Conservation (phyloP, 495 filamentous ascomycete species). For the Talaromyces trachyspermus region DNA sequence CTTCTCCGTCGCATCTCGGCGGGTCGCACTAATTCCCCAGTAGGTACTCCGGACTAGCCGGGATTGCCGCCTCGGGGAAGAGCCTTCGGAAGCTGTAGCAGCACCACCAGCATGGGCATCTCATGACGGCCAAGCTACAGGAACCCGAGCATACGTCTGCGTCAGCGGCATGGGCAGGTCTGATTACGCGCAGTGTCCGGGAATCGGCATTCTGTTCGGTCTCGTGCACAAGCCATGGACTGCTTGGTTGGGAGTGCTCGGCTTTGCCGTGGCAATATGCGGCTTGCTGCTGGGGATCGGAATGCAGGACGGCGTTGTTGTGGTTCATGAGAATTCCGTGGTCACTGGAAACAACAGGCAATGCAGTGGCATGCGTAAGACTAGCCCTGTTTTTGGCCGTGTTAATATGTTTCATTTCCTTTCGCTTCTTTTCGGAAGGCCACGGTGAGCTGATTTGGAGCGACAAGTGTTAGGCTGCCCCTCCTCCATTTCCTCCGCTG, state of each 20-base stretch:
- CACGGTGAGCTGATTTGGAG: not conserved
- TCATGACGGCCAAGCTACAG: not conserved
- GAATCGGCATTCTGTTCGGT: constrained; percentile 5
- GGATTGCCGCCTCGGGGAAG: too few relatives aligned
- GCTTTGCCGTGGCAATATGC: not conserved
- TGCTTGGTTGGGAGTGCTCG: constrained; percentile 1
- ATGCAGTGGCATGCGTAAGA: too few relatives aligned
- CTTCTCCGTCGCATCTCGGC: too few relatives aligned
- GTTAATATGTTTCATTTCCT: too few relatives aligned
- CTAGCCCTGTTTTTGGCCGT: too few relatives aligned
- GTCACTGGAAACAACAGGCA: too few relatives aligned
- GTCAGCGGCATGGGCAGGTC: constrained; percentile 2
- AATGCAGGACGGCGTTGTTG: not conserved
- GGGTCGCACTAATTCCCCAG: too few relatives aligned
- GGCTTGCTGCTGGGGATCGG: not conserved
- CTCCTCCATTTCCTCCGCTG: not conserved
- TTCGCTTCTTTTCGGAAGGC: not conserved
- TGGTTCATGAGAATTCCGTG: too few relatives aligned
- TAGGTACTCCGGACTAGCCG: too few relatives aligned
- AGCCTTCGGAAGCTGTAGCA: too few relatives aligned
- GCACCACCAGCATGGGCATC: not conserved
- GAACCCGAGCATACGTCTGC: not conserved
- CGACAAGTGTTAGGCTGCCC: not conserved
- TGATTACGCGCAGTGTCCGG: not conserved
- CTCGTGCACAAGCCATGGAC: constrained; percentile 9